phyloP scores from a whole-genome alignment of 495 filamentous ascomycete species.

The Lepraria neglecta region DNA sequence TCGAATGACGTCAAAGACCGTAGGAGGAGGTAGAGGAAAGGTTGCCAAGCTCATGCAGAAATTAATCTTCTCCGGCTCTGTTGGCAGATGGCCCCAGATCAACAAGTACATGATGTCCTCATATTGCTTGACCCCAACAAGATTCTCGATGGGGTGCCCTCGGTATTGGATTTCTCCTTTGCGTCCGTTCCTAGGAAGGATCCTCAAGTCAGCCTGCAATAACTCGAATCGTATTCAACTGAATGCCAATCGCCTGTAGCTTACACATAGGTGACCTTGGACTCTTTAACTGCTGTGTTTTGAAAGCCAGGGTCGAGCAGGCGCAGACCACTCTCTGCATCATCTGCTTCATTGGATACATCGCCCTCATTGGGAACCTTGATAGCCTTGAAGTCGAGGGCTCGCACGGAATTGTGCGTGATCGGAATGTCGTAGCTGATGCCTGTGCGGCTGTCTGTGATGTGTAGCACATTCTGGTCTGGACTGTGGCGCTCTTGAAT shows the following conservation, averaged over 20 bases:
- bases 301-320: slow-evolving; percentile 43
- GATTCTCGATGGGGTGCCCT: slow-evolving; percentile 39
- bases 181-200: slow-evolving; percentile 30
- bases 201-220: not conserved
- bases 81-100: slow-evolving; percentile 43
- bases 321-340: slow-evolving; percentile 30
- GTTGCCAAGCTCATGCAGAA: slow-evolving; percentile 32
- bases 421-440: too few relatives aligned
- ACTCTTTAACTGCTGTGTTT: slow-evolving; percentile 43
- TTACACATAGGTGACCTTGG: slow-evolving; percentile 40
- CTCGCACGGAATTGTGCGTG: too few relatives aligned
- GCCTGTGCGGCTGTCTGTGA: too few relatives aligned
- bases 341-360: not conserved
- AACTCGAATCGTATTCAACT: not conserved
- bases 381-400: slow-evolving; percentile 10
- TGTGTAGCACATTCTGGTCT: too few relatives aligned
- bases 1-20: slow-evolving; percentile 18
- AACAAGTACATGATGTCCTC: slow-evolving; percentile 42
- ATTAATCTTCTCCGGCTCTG: slow-evolving; percentile 33
- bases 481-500: too few relatives aligned
- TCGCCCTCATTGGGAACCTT: slow-evolving; percentile 20
- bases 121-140: slow-evolving; percentile 37
- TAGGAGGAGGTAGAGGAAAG: not conserved
- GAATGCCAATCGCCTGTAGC: not conserved
- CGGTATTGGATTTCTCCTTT: slow-evolving; percentile 40